phyloP scores from a whole-genome alignment of 495 filamentous ascomycete genomes.

The Lasiosphaeriaceae sp. region DNA sequence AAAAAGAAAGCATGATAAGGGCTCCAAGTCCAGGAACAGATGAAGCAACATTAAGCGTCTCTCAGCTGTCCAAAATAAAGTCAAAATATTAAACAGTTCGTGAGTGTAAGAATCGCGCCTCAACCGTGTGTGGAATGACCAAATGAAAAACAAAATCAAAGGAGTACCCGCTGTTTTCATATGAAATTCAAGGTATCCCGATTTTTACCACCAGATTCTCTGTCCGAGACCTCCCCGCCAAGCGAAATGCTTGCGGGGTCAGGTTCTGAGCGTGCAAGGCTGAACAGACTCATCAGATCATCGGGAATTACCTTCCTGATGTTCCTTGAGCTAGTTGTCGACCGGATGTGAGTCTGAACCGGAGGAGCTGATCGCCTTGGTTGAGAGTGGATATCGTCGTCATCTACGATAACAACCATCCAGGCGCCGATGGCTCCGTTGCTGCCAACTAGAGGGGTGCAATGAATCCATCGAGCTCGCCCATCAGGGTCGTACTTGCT shows the following conservation, averaged over 20 bases:
- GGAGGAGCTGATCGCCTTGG: constrained; percentile 7
- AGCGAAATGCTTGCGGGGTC: background rate
- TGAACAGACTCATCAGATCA: background rate
- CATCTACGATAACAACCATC: constrained; percentile 63
- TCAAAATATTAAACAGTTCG: no score
- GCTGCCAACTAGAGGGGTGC: constrained; percentile 55
- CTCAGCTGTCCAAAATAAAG: no score
- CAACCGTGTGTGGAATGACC: no score
- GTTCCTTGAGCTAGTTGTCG: background rate
- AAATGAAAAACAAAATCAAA: no score
- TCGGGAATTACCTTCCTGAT: background rate
- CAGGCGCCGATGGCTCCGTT: constrained; percentile 59
- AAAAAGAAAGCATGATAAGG: no score
- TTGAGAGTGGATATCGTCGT: constrained; percentile 25
- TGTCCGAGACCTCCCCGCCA: background rate
- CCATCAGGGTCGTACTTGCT: constrained; percentile 40
- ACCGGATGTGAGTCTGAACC: background rate
- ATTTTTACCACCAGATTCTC: no score
- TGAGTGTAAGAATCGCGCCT: no score
- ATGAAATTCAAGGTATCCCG: no score
- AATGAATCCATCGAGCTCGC: constrained; percentile 57
- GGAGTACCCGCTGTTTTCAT: no score
- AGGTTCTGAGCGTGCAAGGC: background rate
- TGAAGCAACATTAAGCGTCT: no score
- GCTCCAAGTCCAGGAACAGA: no score